A percentile compares a stretch with the other conserved stretches of the same genome.
Evolutionary conservation across 2,329 filamentous ascomycete species (phyloP).

Genomic region (Talaromyces funiculosus): DNA sequence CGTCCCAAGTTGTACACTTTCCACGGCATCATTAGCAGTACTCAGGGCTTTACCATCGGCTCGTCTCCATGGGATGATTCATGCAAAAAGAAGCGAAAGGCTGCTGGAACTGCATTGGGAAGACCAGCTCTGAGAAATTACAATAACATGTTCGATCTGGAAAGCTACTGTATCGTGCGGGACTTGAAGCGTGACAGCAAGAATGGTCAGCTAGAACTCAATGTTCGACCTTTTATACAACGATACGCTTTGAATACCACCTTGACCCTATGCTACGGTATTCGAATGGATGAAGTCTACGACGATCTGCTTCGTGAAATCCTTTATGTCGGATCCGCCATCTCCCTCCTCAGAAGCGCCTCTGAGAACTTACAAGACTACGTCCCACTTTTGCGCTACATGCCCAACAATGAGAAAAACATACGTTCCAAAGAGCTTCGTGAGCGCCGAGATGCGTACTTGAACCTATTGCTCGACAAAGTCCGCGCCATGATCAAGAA

Average conservation of each 20-base stretch:
- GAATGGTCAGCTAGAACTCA: slow-evolving; percentile 55
- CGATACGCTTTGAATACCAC: slow-evolving; percentile 67
- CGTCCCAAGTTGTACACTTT: slow-evolving; percentile 70
- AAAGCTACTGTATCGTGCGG: slow-evolving; percentile 61
- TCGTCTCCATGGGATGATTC: slow-evolving; percentile 73
- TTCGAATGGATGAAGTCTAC: slow-evolving; percentile 62
- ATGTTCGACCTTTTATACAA: slow-evolving; percentile 63
- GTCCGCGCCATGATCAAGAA: slow-evolving; percentile 53
- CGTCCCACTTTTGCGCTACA: slow-evolving; percentile 61
- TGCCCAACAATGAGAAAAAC: slow-evolving; percentile 51
- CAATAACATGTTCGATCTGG: slow-evolving; percentile 69
- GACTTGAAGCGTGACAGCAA: slow-evolving; percentile 57
- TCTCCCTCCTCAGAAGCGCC: slow-evolving; percentile 68
- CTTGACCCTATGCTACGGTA: slow-evolving; percentile 68
- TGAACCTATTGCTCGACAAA: slow-evolving; percentile 49
- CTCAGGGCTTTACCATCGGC: slow-evolving; percentile 70
- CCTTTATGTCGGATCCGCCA: slow-evolving; percentile 64
- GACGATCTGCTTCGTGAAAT: slow-evolving; percentile 66
- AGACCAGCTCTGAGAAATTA: slow-evolving; percentile 65
- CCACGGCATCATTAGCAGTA: slow-evolving; percentile 65
- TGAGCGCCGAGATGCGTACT: slow-evolving; percentile 58
- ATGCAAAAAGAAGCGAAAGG: slow-evolving; percentile 66
- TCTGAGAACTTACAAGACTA: slow-evolving; percentile 79
- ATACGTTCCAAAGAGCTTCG: slow-evolving; percentile 57
- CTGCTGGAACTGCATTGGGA: slow-evolving; percentile 67